These are phyloP conservation scores for Plasmodium vivax DNA, from an alignment of 169 alveolate genomes.

Conservation along the genomic window DNA sequence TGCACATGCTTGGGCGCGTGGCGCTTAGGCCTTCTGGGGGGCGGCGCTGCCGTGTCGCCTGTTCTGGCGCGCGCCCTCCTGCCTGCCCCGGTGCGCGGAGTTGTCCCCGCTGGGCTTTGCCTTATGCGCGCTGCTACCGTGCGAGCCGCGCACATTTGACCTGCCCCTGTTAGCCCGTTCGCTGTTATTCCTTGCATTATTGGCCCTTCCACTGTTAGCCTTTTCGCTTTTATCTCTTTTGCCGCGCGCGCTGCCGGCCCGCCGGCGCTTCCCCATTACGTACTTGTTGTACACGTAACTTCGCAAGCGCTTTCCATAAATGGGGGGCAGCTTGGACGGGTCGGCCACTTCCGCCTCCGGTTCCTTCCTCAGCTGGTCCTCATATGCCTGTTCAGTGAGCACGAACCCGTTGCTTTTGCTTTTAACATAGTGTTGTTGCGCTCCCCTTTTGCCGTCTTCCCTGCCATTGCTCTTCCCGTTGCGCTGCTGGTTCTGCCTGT, in stretches of 20 bases:
- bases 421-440: not conserved
- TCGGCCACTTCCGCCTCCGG: slow-evolving; percentile 66
- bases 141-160: not conserved
- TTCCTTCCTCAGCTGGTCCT: slow-evolving; percentile 53
- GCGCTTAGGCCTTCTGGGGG: not conserved
- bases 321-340: slow-evolving; percentile 49
- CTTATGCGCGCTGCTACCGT: not conserved
- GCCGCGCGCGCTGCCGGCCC: not conserved
- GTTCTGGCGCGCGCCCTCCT: not conserved
- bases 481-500: not conserved
- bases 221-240: not conserved
- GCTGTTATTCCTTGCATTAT: too few species aligned
- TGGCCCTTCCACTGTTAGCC: not conserved
- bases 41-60: not conserved
- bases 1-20: too few species aligned
- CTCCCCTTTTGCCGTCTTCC: not conserved
- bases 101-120: not conserved
- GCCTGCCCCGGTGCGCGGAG: too few species aligned
- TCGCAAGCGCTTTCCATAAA: slow-evolving; percentile 29
- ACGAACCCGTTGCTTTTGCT: slow-evolving; percentile 18
- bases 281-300: slow-evolving; percentile 38
- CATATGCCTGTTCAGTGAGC: slow-evolving; percentile 36
- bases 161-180: not conserved
- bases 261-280: not conserved
- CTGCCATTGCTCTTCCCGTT: not conserved